Evolutionary conservation across 2,329 filamentous ascomycete genomes (phyloP).

Genomic region (Purpureocillium takamizusanense): DNA sequence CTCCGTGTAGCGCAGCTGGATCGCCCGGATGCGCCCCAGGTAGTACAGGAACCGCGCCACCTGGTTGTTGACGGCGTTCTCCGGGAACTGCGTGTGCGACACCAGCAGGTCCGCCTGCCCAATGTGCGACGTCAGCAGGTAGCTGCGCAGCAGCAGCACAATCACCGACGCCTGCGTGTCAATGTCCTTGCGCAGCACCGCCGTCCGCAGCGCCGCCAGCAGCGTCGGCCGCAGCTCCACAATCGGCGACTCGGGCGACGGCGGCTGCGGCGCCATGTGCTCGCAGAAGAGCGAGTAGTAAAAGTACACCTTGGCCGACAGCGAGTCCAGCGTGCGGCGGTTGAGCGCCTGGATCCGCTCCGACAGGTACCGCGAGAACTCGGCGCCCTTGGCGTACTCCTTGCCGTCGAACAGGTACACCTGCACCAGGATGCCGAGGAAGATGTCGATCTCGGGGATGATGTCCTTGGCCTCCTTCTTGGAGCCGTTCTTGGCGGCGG

Average conservation of each 20-base stretch:
- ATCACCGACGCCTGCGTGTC: conserved; percentile 97
- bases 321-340: conserved; percentile 84
- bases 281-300: conserved; percentile 96
- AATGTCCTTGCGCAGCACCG: conserved; percentile 92
- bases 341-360: conserved; percentile 84
- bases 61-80: conserved; percentile 94
- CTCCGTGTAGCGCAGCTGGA: conserved; percentile 94
- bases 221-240: conserved; percentile 80
- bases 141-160: conserved; percentile 88
- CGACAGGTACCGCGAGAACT: conserved; percentile 76
- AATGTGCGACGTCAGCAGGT: conserved; percentile 92
- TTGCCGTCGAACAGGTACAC: conserved; percentile 84
- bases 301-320: conserved; percentile 94
- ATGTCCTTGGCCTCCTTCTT: conserved; percentile 68
- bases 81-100: conserved; percentile 89
- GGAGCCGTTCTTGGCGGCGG: conserved; percentile 40
- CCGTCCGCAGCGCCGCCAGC: conserved; percentile 80
- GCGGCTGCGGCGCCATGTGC: conserved; percentile 76
- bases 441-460: conserved; percentile 81
- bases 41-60: conserved; percentile 97
- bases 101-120: conserved; percentile 92
- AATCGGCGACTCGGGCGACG: conserved; percentile 79
- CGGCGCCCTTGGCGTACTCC: conserved; percentile 67
- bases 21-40: conserved; percentile 88
- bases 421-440: conserved; percentile 77